Evolutionary conservation across 1,284 basidiomycete species (phyloP), one percentile per base, ranked within the genome.

Genomic region (Rhodotorula sp.): DNA sequence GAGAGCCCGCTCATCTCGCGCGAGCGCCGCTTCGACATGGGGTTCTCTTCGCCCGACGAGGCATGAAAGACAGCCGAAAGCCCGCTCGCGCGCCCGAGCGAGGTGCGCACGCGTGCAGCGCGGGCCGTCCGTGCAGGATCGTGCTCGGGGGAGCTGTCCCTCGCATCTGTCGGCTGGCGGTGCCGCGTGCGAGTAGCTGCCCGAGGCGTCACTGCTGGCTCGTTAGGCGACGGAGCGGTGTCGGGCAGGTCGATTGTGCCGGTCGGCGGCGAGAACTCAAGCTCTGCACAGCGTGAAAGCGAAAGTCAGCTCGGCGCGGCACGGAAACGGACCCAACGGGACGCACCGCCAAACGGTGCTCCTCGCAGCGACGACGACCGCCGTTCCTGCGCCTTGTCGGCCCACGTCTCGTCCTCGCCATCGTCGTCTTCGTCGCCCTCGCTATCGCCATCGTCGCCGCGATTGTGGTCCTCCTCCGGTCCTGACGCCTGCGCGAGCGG

Each of bases 401-500:
- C 32, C 67, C 74, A 73, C 5, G 46, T 54, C 17, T 17, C 37
- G 4, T 25, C 12, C 3, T 41, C 62, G 13, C 25, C 37, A 15
- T 54, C 55, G 13, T 66, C 70, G 13, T 76, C 75, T 19, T 76
- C 75, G 21, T 72, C 72, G 44, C 66, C 64, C 50, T 74, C 75
- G 37, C 59, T 67, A 48, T 76, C 75, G 27, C 72, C 75, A 10
- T 76, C 75, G 8, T 74, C 75, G 21, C 72, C 70, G 46, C 66
- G 66, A 34, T 48, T 58, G 36, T 61, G 59, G 21, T 76, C 69
- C 55, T 76, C 75, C 22, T 70, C 72, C 0, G 75, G 75, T 0
- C 72, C 75, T 0, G 72, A 74, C 0, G 75, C 70, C 50, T 76
- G 73, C 2, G 72, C 72, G 22, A 76, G 63, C 22, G 75, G 75